A percentile compares a stretch with the other conserved stretches of the same genome.
Evolutionary conservation across 2,329 filamentous ascomycete species (phyloP).

Genomic region (Penicillium sp.): DNA sequence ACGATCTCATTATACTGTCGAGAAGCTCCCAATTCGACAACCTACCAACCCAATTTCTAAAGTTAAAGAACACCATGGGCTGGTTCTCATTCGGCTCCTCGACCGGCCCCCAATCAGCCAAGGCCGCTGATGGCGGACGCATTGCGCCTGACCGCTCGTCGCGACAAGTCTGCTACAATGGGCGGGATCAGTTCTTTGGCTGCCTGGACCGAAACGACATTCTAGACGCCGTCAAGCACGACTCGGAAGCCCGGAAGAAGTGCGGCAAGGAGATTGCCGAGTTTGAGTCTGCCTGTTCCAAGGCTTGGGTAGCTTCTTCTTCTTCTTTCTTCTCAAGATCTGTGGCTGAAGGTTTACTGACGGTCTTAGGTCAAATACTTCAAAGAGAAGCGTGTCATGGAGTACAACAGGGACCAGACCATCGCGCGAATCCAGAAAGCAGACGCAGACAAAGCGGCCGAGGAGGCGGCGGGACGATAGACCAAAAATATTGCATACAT

Average conservation of each 20-base stretch:
- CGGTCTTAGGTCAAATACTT: conserved; percentile 80
- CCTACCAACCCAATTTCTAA: no score
- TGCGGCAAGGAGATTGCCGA: conserved; percentile 59
- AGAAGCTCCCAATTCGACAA: neutral
- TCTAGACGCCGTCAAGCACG: conserved; percentile 65
- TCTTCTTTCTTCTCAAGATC: neutral
- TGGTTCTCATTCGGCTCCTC: conserved; percentile 50
- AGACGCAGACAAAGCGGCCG: conserved; percentile 61
- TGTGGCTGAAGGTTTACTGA: conserved; percentile 1
- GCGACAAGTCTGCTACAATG: conserved; percentile 82
- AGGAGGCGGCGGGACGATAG: conserved; percentile 27
- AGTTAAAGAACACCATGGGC: conserved; percentile 1
- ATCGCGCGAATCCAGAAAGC: conserved; percentile 71
- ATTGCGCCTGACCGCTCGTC: conserved; percentile 82
- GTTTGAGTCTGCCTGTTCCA: conserved; percentile 83
- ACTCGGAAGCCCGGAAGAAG: conserved; percentile 53
- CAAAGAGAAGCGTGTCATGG: conserved; percentile 92
- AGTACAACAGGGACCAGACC: conserved; percentile 77
- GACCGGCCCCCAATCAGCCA: conserved; percentile 42
- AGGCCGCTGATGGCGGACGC: conserved; percentile 55
- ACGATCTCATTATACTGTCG: neutral
- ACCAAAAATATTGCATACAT: conserved; percentile 25
- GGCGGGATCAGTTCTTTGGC: conserved; percentile 79
- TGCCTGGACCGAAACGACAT: conserved; percentile 82
- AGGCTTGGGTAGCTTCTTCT: conserved; percentile 71